Percentiles rank a stretch among this genome's conserved stretches.
Evolutionary conservation across 1,139 yeast genomes (phyloP).

Genomic region (Blastobotrys apis): DNA sequence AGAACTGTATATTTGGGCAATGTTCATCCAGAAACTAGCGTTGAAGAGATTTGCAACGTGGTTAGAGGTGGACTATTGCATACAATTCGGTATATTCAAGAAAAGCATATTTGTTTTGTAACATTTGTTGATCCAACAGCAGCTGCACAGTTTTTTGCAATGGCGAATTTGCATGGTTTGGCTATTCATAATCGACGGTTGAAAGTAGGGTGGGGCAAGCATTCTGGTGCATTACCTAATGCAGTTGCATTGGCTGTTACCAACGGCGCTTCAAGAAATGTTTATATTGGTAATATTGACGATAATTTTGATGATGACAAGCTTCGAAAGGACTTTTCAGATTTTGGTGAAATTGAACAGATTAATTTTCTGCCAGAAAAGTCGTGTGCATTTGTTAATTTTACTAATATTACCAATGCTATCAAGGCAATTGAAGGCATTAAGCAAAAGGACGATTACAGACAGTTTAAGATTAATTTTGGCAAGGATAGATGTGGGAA

Average conservation of each 20-base stretch:
- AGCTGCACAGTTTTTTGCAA: constrained; percentile 89
- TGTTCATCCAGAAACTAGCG: constrained; percentile 76
- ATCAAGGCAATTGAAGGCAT: constrained; percentile 75
- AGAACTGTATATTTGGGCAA: constrained; percentile 89
- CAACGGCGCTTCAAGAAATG: constrained; percentile 90
- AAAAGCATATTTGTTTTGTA: constrained; percentile 84
- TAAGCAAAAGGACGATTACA: constrained; percentile 46
- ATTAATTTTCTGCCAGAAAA: constrained; percentile 79
- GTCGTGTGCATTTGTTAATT: constrained; percentile 89
- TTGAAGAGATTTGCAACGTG: constrained; percentile 89
- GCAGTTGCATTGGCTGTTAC: constrained; percentile 80
- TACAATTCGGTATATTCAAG: constrained; percentile 54
- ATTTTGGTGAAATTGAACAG: constrained; percentile 91
- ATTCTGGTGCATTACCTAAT: constrained; percentile 83
- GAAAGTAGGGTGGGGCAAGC: constrained; percentile 96
- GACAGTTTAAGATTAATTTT: constrained; percentile 63
- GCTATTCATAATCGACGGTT: constrained; percentile 75
- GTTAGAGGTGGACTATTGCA: constrained; percentile 91
- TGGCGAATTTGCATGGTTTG: constrained; percentile 78
- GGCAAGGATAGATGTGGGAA: constrained; percentile 97
- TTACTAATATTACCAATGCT: constrained; percentile 81
- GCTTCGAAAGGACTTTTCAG: constrained; percentile 68
- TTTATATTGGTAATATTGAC: constrained; percentile 73
- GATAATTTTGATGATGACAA: constrained; percentile 54
- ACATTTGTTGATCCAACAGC: constrained; percentile 89